phyloP scores from a whole-genome alignment of 305 asterid genomes.

The Fraxinus greggii region DNA sequence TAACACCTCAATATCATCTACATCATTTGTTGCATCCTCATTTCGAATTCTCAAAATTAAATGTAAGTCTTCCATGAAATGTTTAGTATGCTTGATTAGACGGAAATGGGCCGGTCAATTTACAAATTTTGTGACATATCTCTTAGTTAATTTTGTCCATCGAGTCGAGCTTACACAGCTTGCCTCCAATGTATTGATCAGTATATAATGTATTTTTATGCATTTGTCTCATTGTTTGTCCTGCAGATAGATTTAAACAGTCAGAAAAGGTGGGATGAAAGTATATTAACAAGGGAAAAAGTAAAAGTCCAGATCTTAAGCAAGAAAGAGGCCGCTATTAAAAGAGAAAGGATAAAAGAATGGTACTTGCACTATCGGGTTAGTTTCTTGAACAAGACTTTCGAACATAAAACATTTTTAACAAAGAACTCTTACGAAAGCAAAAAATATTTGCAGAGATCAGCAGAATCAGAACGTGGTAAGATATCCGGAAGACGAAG shows the following conservation, averaged over 20 bases:
- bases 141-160: not conserved
- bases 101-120: not conserved
- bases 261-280: conserved; percentile 83
- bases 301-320: conserved; percentile 45
- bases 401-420: conserved; percentile 3
- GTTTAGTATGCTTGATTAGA: not conserved
- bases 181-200: not conserved
- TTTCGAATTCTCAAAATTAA: too few species aligned
- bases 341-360: conserved; percentile 72
- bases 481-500: conserved; percentile 52
- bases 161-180: not conserved
- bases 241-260: conserved; percentile 66
- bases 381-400: conserved; percentile 26
- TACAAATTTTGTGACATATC: not conserved
- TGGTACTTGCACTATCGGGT: conserved; percentile 79
- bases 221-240: not conserved
- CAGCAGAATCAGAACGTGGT: conserved; percentile 75
- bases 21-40: not conserved
- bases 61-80: not conserved
- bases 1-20: not conserved
- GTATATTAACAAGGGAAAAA: conserved; percentile 61
- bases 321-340: conserved; percentile 70
- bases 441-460: conserved; percentile 49
- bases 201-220: not conserved
- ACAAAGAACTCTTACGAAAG: conserved; percentile 13